phyloP scores from a whole-genome alignment of 257 asterid genomes.

The Solanum raphanifolium region DNA sequence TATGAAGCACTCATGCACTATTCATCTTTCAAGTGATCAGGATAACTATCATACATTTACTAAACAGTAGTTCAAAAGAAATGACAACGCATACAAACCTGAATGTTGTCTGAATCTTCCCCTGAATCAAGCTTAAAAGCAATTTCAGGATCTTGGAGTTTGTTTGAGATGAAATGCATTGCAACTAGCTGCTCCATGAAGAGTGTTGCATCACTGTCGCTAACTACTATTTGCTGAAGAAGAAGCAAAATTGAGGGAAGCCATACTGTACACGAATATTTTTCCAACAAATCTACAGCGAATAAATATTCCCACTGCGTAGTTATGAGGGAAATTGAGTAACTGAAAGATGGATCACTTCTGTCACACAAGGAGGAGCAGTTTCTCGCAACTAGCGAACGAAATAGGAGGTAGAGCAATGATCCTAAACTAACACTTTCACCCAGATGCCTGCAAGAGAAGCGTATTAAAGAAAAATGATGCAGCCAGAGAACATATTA shows the following conservation, averaged over 20 bases:
- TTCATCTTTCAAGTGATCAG: background rate
- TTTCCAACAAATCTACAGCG: conserved; percentile 51
- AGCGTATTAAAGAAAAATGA: conserved; percentile 23
- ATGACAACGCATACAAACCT: conserved; percentile 31
- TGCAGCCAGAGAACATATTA: background rate
- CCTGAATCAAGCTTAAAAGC: conserved; percentile 56
- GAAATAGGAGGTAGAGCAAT: conserved; percentile 63
- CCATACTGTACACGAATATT: conserved; percentile 72
- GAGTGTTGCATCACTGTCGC: conserved; percentile 27
- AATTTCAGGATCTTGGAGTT: conserved; percentile 77
- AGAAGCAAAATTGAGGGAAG: conserved; percentile 60
- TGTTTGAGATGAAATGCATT: conserved; percentile 50
- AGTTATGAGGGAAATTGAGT: conserved; percentile 20
- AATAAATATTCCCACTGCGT: conserved; percentile 79
- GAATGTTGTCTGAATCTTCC: conserved; percentile 45
- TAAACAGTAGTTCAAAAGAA: background rate
- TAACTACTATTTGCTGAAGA: conserved; percentile 47
- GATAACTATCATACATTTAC: background rate
- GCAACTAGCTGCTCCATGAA: conserved; percentile 47
- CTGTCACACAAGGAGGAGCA: conserved; percentile 21
- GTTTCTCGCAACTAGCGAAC: conserved; percentile 43
- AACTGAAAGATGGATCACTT: conserved; percentile 26
- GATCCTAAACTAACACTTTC: conserved; percentile 71
- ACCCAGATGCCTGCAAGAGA: conserved; percentile 65
- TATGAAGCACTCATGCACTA: background rate